Evolutionary conservation across 331 rosid genomes (phyloP).

Genomic region (Rhamnella rubrinervis): DNA sequence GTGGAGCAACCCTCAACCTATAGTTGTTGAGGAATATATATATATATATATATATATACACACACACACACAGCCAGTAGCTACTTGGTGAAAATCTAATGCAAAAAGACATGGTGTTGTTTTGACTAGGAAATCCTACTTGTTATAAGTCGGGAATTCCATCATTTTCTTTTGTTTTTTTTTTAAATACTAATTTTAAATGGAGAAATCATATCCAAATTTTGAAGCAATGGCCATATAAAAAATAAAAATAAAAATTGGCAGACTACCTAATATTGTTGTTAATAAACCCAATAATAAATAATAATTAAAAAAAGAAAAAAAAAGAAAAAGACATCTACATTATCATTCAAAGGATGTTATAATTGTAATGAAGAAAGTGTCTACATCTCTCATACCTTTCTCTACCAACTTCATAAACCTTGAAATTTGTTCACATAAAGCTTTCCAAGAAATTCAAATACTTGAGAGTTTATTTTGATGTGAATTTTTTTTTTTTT

Average conservation of each 20-base stretch:
- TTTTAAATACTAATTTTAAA: too few relatives aligned
- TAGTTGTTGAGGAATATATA: slow-evolving; percentile 32
- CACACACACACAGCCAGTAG: neutral
- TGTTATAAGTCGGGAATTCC: slow-evolving; percentile 12
- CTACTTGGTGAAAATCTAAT: slow-evolving; percentile 2
- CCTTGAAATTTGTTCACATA: neutral
- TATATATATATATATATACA: too few relatives aligned
- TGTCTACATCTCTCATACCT: slow-evolving; percentile 10
- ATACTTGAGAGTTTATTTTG: too few relatives aligned
- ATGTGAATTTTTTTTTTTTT: too few relatives aligned
- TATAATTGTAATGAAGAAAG: slow-evolving; percentile 3
- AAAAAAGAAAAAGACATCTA: neutral
- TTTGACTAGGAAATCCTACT: slow-evolving; percentile 22
- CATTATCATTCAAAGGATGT: slow-evolving; percentile 10
- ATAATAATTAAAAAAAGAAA: neutral
- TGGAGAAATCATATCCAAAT: neutral
- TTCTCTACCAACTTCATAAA: slow-evolving; percentile 2
- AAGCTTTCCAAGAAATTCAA: too few relatives aligned
- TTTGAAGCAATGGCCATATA: slow-evolving; percentile 9
- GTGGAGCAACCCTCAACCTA: slow-evolving; percentile 34
- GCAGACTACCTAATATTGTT: slow-evolving; percentile 12
- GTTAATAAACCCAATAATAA: slow-evolving; percentile 2
- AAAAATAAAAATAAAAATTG: slow-evolving; percentile 2
- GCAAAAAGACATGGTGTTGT: neutral
- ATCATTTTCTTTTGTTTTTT: neutral